Conservation (phyloP, 495 filamentous ascomycete genomes). For the Collariella sp. region DNA sequence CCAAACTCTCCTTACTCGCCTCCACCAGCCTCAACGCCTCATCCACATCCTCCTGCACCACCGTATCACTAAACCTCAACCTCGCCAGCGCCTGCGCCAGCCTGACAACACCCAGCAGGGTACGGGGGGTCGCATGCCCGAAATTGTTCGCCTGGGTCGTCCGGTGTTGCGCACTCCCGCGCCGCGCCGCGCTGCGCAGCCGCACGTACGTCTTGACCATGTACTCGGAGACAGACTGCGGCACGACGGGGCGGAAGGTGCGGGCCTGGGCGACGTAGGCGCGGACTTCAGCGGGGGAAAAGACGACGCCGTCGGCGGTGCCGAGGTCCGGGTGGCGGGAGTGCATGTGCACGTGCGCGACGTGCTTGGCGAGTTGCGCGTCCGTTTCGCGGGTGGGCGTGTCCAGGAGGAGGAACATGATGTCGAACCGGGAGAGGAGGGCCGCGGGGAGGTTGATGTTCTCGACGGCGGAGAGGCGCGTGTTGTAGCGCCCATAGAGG, state of each 20-base stretch:
- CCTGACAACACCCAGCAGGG: conserved; percentile 83
- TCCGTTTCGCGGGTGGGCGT: conserved; percentile 80
- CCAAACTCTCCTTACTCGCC: conserved; percentile 80
- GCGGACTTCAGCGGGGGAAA: conserved; percentile 83
- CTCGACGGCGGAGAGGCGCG: conserved; percentile 88
- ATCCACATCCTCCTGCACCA: conserved; percentile 88
- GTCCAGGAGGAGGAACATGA: conserved; percentile 94
- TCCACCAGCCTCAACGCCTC: conserved; percentile 87
- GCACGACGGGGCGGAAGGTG: conserved; percentile 75
- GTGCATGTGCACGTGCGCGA: conserved; percentile 96
- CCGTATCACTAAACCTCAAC: conserved; percentile 72
- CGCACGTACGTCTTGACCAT: conserved; percentile 92
- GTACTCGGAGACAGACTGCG: conserved; percentile 80
- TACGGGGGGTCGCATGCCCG: conserved; percentile 86
- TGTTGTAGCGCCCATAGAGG: conserved; percentile 96
- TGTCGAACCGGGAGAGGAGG: conserved; percentile 90
- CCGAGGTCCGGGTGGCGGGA: conserved; percentile 77
- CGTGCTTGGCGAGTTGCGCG: conserved; percentile 89
- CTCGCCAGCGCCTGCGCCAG: conserved; percentile 93
- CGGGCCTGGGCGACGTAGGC: conserved; percentile 92
- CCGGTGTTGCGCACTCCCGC: conserved; percentile 54
- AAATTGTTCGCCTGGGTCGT: conserved; percentile 66
- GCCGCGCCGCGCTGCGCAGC: conserved; percentile 79
- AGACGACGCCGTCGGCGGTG: conserved; percentile 51
- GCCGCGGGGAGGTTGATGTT: conserved; percentile 98